phyloP scores from a whole-genome alignment of 208 protist species.

The Wallacemonas sp. region DNA sequence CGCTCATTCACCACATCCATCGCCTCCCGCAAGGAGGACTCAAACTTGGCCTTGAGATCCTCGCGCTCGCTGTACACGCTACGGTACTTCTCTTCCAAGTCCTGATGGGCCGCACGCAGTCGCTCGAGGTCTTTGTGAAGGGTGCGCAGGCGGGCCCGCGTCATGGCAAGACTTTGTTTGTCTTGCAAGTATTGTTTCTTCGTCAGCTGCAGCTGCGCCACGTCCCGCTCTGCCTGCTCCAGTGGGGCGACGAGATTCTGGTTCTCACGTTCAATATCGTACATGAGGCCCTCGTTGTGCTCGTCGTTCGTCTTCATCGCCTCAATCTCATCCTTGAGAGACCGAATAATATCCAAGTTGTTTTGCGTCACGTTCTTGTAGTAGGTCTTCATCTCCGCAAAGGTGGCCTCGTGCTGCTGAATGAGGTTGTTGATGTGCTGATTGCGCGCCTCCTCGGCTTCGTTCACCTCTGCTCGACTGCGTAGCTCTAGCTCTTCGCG shows the following conservation, averaged over 20 bases:
- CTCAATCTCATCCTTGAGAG: constrained; percentile 95
- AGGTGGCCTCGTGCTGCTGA: constrained; percentile 94
- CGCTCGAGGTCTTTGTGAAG: constrained; percentile 82
- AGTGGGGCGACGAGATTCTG: constrained; percentile 94
- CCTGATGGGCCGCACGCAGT: constrained; percentile 88
- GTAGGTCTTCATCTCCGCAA: constrained; percentile 97
- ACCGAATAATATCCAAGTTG: constrained; percentile 98
- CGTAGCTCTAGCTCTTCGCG: constrained; percentile 92
- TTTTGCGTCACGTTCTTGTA: constrained; percentile 98
- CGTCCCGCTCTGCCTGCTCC: constrained; percentile 84
- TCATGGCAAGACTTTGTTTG: constrained; percentile 91
- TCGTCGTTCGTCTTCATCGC: constrained; percentile 96
- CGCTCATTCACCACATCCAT: constrained; percentile 86
- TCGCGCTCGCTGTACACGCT: constrained; percentile 93
- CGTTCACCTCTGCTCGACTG: constrained; percentile 92
- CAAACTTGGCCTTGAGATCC: constrained; percentile 94
- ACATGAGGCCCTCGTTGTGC: constrained; percentile 96
- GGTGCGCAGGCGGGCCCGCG: constrained; percentile 69
- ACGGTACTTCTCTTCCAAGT: constrained; percentile 87
- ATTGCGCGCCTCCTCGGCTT: constrained; percentile 96
- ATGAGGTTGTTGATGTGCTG: constrained; percentile 96
- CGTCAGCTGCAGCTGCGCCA: constrained; percentile 88
- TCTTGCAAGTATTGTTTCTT: constrained; percentile 95
- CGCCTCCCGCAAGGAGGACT: constrained; percentile 85
- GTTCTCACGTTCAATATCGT: constrained; percentile 97